Base-by-base conservation (phyloP, 257 asterid species). In the Lavandula angustifolia region DNA sequence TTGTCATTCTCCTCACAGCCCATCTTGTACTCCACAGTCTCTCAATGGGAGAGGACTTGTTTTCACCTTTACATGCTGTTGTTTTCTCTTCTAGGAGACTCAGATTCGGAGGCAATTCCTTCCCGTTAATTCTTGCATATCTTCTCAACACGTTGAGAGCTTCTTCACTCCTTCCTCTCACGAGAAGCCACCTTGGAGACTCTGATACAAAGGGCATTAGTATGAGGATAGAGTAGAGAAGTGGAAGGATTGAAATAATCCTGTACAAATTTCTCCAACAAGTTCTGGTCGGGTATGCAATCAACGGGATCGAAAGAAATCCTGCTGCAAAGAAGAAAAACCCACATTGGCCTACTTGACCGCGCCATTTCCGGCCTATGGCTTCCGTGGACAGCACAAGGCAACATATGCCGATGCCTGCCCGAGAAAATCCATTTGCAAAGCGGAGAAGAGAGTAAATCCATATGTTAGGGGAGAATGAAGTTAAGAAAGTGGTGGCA, bases 331-430 rank as follows among this genome's bases (percentile, higher is more conserved):
- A 84, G 81, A 81, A 84, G 75, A 84, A 84, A 49, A 82, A 80
- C 57, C 88, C 91, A 10, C 50, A 78, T 37, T 81, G 88, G 64
- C 92, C 84, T 0, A 80, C 88, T 62, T 85, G 92, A 3, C 86
- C 81, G 0, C 81, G 83, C 84, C 83, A 82, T 67, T 80, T 76
- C 18, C 81, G 70, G 35, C 88, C 86, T 32, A 85, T 81, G n/a
- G 83, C 84, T 32, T 80, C 88, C 11, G 86, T 79, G 3, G 86
- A 67, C 12, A 85, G 83, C 31, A 74, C 86, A 8, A 79, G 84
- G 71, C 88, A 73, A 70, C 86, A 78, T 56, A 78, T 76, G 27
- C 86, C 88, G 17, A 85, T 80, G n/a, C 91, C 92, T 12, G 92
- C 82, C 32, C 88, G 63, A 1, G 86, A 80, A 54, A 85, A 76